Percentiles rank a stretch among this genome's conserved stretches.
Conservation (phyloP, 176 grass and related monocot species). For the Lolium rigidum region DNA sequence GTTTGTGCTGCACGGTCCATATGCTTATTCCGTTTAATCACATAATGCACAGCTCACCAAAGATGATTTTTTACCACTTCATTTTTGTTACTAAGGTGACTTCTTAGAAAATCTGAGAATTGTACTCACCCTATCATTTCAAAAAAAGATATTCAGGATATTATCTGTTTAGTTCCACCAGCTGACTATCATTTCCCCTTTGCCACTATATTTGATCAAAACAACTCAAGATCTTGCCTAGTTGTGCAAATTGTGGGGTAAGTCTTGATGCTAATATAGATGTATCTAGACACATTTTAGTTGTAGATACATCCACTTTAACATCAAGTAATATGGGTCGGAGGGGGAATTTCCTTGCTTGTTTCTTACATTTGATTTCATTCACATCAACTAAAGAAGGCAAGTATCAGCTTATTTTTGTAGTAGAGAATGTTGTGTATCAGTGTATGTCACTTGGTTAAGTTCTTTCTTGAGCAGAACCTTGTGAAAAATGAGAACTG, state of each 20-base stretch:
- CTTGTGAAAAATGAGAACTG: not conserved
- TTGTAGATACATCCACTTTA: too few species aligned
- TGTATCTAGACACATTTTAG: too few species aligned
- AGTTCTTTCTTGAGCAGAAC: not conserved
- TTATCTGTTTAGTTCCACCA: not conserved
- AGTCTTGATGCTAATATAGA: not conserved
- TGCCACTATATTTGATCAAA: not conserved
- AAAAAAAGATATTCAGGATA: not conserved
- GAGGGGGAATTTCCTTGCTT: not conserved
- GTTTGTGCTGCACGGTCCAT: not conserved
- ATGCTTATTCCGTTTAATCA: not conserved
- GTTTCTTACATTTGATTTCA: not conserved
- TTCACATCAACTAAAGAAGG: not conserved
- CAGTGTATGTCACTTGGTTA: not conserved
- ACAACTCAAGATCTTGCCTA: not conserved
- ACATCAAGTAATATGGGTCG: too few species aligned
- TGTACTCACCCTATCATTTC: not conserved
- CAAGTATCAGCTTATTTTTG: not conserved
- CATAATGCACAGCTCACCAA: not conserved
- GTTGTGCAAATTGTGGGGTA: slow-evolving; percentile 5
- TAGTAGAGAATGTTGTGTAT: not conserved
- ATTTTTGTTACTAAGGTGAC: not conserved
- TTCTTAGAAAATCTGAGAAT: not conserved
- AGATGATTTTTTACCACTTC: not conserved
- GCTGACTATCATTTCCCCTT: not conserved